Percentiles rank a stretch among this genome's conserved stretches.
Conservation (phyloP, 768 basidiomycete genomes). For the Hericium erinaceus region DNA sequence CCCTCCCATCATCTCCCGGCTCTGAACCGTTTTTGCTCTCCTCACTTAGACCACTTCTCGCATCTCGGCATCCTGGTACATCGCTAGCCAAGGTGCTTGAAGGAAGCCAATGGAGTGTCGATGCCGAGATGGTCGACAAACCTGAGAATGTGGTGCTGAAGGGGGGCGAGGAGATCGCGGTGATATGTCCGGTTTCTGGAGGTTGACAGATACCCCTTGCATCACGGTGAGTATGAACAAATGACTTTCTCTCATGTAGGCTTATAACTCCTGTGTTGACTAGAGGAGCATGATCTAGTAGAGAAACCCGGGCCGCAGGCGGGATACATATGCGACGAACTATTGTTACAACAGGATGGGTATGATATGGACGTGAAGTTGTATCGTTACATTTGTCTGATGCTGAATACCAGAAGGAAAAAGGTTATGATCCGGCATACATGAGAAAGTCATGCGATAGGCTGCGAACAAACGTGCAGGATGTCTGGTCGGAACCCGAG, state of each 20-base stretch:
- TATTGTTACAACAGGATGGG: too few species aligned
- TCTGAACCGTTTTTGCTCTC: conserved; percentile 36
- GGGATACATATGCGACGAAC: not conserved
- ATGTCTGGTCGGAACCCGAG: too few species aligned
- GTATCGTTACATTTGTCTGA: too few species aligned
- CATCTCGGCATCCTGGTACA: conserved; percentile 43
- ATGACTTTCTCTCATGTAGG: not conserved
- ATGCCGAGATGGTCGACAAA: conserved; percentile 71
- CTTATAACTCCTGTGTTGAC: not conserved
- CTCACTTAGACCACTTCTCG: conserved; percentile 40
- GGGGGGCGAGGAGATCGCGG: conserved; percentile 70
- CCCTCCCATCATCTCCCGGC: conserved; percentile 27
- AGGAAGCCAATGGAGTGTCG: conserved; percentile 67
- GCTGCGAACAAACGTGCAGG: too few species aligned
- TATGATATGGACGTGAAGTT: too few species aligned
- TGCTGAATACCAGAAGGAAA: too few species aligned
- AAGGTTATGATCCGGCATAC: too few species aligned
- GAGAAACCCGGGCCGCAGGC: not conserved
- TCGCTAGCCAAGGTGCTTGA: conserved; percentile 44
- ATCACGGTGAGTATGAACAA: not conserved
- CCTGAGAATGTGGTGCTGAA: conserved; percentile 36
- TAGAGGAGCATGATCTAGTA: not conserved
- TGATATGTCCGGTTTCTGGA: conserved; percentile 79
- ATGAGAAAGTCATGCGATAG: too few species aligned
- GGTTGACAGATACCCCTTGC: conserved; percentile 31